phyloP scores from a whole-genome alignment of 164 flowering plant species.

The Magnolia kwangsiensis region DNA sequence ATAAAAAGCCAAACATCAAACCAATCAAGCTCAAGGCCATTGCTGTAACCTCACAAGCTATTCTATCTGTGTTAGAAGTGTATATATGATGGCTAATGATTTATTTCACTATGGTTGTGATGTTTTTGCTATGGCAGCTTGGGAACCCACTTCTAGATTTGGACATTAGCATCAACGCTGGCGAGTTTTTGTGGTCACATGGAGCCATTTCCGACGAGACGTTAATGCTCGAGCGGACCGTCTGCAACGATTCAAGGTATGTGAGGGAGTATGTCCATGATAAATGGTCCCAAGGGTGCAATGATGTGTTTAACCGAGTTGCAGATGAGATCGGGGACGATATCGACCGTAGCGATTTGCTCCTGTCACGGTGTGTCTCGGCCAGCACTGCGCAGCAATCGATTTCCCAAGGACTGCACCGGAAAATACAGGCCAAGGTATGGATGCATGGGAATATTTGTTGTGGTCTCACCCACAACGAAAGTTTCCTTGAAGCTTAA shows the following conservation, averaged over 20 bases:
- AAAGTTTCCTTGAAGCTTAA: too few relatives aligned
- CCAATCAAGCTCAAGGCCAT: constrained; percentile 43
- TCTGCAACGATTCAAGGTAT: constrained; percentile 29
- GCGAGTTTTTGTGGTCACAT: constrained; percentile 36
- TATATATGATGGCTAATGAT: too few relatives aligned
- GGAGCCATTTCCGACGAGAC: constrained; percentile 40
- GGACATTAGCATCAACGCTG: constrained; percentile 33
- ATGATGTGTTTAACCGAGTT: constrained; percentile 28
- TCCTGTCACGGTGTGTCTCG: constrained; percentile 24
- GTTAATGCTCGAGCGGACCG: constrained; percentile 22
- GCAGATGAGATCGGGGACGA: constrained; percentile 24
- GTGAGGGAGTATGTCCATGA: constrained; percentile 15
- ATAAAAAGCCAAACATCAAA: constrained; percentile 22
- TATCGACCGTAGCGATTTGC: constrained; percentile 20
- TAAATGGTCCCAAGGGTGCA: constrained; percentile 24
- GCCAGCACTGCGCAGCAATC: constrained; percentile 11
- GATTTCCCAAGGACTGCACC: constrained; percentile 16
- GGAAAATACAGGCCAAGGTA: constrained; percentile 21
- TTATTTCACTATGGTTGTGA: too few relatives aligned
- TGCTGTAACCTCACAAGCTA: constrained; percentile 21
- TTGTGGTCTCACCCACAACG: background rate
- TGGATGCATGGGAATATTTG: background rate
- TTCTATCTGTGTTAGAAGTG: background rate
- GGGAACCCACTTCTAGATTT: constrained; percentile 44
- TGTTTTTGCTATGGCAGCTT: constrained; percentile 15